Evolutionary conservation across 139 green algal genomes (phyloP).

Genomic region (Coelastrella sp.): DNA sequence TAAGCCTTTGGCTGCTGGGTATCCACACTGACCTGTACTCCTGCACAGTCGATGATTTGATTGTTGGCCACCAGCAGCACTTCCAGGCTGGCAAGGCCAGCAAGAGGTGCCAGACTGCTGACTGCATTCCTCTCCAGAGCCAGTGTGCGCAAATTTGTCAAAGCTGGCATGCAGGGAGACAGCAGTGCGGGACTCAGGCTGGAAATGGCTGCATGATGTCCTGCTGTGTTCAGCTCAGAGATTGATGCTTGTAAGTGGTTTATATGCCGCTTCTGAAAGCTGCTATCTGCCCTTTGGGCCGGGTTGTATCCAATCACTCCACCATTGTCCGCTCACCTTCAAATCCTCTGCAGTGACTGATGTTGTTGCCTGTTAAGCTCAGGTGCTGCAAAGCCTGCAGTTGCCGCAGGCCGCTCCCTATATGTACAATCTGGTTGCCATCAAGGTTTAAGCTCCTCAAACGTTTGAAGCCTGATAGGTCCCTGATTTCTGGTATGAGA

Average conservation of each 20-base stretch:
- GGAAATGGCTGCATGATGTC: neutral
- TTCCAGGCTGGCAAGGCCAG: conserved; percentile 44
- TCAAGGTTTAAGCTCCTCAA: conserved; percentile 54
- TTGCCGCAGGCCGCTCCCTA: conserved; percentile 13
- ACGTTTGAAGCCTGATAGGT: conserved; percentile 52
- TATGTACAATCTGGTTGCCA: conserved; percentile 52
- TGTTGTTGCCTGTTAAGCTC: conserved; percentile 52
- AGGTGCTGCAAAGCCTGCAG: conserved; percentile 42
- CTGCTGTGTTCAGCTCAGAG: neutral
- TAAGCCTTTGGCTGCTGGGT: neutral
- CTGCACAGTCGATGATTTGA: conserved; percentile 42
- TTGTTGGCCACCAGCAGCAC: conserved; percentile 54
- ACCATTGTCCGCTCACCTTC: conserved; percentile 30
- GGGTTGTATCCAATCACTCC: too few species aligned
- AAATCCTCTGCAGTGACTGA: conserved; percentile 50
- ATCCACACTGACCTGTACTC: conserved; percentile 33
- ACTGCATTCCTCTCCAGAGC: conserved; percentile 53
- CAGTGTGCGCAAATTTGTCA: conserved; percentile 49
- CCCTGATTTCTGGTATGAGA: conserved; percentile 46
- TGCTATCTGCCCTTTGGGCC: neutral
- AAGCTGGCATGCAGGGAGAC: neutral
- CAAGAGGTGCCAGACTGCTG: conserved; percentile 42
- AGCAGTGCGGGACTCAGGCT: too few species aligned
- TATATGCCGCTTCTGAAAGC: neutral
- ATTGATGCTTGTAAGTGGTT: neutral